Base-by-base conservation (phyloP, 495 filamentous ascomycete genomes). In the Parathielavia appendiculata region DNA sequence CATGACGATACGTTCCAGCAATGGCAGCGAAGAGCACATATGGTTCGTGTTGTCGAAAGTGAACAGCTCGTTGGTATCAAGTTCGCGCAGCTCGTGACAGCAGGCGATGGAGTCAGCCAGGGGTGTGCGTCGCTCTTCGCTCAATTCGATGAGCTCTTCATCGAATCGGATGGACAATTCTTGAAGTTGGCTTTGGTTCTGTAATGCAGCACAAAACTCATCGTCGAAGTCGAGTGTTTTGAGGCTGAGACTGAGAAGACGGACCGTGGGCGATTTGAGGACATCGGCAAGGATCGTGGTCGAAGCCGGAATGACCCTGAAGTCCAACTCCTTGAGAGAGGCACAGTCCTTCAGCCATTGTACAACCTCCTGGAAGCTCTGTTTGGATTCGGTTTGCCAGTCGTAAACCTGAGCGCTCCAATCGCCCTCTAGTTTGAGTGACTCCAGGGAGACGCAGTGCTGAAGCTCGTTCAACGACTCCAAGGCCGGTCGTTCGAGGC, bases 291-390 rank as follows among this genome's bases (percentile, higher is more conserved):
- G 62, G 4, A 91, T 69, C 6, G 67, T 60, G 1, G 81, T 64
- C 26, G 77, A 78, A 30, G 77, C 75, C 3, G 75, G 61, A n/a
- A 89, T 69, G 39, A 73, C 70, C 22, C 64, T 63, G 32, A 91
- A 67, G 11, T 70, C 72, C 9, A 90, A 65, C 10, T 71, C 64
- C 38, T 66, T 72, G 14, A 91, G 74, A 7, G 66, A 67, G 38
- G 75, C 73, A 67, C 87, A 90, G 9, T 73, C 72, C 34, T 74
- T 64, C 16, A 86, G 70, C 81, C 83, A 86, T 1, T 68, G 64
- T 16, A 81, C 68, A 32, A 83, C 73, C 43, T 81, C 75, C 2
- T 76, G 61, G 50, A 83, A 81, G 5, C 75, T 64, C 16, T 80
- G 75, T 35, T 81, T 74, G 53, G 75, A 71, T 16, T 68, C 72